These are phyloP conservation scores for Venturia pyrina DNA, from an alignment of 2,329 filamentous ascomycete species.

Conservation along the genomic window DNA sequence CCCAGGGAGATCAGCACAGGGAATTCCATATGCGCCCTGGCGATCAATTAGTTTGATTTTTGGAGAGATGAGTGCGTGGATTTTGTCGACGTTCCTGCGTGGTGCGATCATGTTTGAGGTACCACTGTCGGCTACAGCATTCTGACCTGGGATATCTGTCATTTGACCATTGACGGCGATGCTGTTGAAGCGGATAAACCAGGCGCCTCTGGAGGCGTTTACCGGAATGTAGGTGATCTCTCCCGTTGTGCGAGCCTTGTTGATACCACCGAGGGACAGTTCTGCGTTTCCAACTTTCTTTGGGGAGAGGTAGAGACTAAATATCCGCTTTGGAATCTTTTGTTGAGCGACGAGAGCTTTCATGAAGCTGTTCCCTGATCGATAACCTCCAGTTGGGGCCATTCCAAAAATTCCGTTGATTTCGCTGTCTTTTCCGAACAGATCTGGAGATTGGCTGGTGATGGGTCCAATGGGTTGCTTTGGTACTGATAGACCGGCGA, in stretches of 20 bases:
- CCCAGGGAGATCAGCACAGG: not conserved
- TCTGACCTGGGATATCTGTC: not conserved
- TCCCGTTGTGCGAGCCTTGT: not conserved
- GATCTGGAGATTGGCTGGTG: not conserved
- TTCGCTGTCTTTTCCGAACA: not conserved
- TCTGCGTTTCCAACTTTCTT: constrained; percentile 5
- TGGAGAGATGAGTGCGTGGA: constrained; percentile 5
- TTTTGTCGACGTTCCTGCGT: not conserved
- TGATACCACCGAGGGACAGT: constrained; percentile 6
- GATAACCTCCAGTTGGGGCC: not conserved
- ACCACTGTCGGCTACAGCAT: constrained; percentile 4
- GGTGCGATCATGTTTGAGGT: constrained; percentile 10
- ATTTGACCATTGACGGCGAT: constrained; percentile 6
- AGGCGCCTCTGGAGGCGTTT: not conserved
- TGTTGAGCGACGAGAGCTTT: not conserved
- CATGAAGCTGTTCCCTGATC: not conserved
- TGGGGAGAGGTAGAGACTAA: constrained; percentile 5
- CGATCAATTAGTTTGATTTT: constrained; percentile 8
- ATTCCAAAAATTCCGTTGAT: constrained; percentile 7
- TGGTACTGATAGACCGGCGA: not conserved
- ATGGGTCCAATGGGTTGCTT: constrained; percentile 4
- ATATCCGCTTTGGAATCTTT: not conserved
- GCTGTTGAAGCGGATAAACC: not conserved
- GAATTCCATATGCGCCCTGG: constrained; percentile 3
- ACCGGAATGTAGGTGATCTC: constrained; percentile 4